Base-by-base conservation (phyloP, 108 stramenopile genomes). In the Asterionellopsis glacialis region DNA sequence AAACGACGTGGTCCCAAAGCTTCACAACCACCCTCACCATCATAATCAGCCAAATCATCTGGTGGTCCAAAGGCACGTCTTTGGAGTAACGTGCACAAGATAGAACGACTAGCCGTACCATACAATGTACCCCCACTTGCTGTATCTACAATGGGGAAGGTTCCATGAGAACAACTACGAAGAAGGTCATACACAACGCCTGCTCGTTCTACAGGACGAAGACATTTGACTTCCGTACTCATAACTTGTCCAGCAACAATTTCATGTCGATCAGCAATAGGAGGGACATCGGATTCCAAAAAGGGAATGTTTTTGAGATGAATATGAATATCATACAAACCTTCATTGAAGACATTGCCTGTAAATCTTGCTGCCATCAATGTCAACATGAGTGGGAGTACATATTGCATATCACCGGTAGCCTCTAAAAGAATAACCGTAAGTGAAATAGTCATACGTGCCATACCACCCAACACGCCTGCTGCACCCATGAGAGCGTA, bases 391-490 rank as follows among this genome's bases (percentile, higher is more conserved):
- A 99, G 82, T n/a, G 98, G 98, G 39, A 99, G 65, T 12, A 93
- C 94, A 74, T 98, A 97, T 72, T 97, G 95, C 89, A 96, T 92
- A 73, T 99, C 95, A 39, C 97, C 97, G 28, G 98, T 99, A 15
- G 96, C 95, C 66, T 99, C 97, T 41, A 99, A 64, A 9, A 99
- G 72, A 25, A 99, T 97, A 25, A 97, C 98, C 10, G 95, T 96
- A 44, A 99, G 80, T 1, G 91, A 93, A 51, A 99, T 99, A 11
- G 98, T 99, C 98, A 99, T 98, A 55, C 98, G 79, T n/a, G 97
- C 95, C 91, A 96, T 97, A 33, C 98, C 98, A 26, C 96, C 96
- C 49, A 97, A 75, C 14, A 95, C 88, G 39, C 95, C 94, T 0
- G 98, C 98, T 23, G 90, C 90, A 10, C 96, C 96, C 75, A 99